These are phyloP conservation scores for Ustilago crameri DNA, from an alignment of 1,284 basidiomycete species.

Conservation along the genomic window DNA sequence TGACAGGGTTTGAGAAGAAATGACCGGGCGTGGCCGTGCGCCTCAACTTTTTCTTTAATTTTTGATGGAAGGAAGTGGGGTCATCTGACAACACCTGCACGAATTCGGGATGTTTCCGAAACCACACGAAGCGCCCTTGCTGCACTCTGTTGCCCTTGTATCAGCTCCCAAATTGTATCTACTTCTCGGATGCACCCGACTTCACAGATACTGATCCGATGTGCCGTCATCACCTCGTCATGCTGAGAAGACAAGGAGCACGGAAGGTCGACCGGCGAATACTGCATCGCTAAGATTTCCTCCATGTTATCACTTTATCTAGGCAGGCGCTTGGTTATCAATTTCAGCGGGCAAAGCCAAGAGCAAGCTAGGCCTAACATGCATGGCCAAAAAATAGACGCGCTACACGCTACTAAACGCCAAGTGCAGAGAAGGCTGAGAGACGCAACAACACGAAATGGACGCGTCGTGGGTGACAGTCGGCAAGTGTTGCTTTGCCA, in stretches of 20 bases:
- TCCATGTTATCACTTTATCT: no score
- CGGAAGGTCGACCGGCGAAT: no score
- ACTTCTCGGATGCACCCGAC: no score
- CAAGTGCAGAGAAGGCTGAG: conserved; percentile 1
- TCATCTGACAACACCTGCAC: conserved; percentile 18
- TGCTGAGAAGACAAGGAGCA: no score
- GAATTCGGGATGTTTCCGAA: conserved; percentile 10
- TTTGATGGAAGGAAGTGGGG: conserved; percentile 10
- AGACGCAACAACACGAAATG: not conserved
- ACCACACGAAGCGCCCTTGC: not conserved
- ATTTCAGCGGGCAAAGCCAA: no score
- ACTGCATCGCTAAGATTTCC: no score
- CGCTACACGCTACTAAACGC: conserved; percentile 21
- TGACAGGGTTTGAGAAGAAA: conserved; percentile 9
- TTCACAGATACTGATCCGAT: no score
- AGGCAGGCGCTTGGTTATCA: no score
- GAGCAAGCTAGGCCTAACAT: conserved; percentile 3
- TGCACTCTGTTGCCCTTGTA: not conserved
- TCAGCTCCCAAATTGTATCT: no score
- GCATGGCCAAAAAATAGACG: not conserved
- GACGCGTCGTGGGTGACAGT: conserved; percentile 13
- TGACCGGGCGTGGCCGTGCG: conserved; percentile 1
- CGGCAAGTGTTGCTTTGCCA: conserved; percentile 11
- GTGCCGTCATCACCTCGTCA: no score
- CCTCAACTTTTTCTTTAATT: conserved; percentile 6